phyloP scores from a whole-genome alignment of 805 yeast genomes.

The Candida dendrica region DNA sequence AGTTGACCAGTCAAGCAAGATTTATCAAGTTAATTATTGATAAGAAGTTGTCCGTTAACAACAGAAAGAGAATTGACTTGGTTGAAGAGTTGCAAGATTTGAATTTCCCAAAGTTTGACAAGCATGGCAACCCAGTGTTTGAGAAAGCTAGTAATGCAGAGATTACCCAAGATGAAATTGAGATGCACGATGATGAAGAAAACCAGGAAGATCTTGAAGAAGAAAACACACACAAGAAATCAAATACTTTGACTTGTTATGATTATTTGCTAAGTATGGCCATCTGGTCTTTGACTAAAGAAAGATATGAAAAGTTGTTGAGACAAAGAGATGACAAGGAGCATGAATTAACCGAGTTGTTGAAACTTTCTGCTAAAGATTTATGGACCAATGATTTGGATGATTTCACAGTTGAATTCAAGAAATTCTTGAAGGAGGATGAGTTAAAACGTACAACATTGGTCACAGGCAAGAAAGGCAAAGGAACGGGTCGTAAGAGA shows the following conservation, averaged over 20 bases:
- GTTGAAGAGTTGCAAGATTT: slow-evolving; percentile 53
- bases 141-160: slow-evolving; percentile 27
- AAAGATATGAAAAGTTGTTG: slow-evolving; percentile 75
- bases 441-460: slow-evolving; percentile 47
- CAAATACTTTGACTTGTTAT: slow-evolving; percentile 54
- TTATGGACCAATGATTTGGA: slow-evolving; percentile 84
- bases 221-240: slow-evolving; percentile 33
- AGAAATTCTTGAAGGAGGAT: slow-evolving; percentile 60
- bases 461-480: slow-evolving; percentile 37
- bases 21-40: slow-evolving; percentile 89
- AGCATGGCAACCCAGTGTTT: slow-evolving; percentile 56
- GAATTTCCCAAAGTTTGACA: slow-evolving; percentile 73
- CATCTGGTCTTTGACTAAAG: slow-evolving; percentile 87
- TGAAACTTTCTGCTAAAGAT: slow-evolving; percentile 72
- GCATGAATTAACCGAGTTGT: slow-evolving; percentile 56
- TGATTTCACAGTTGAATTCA: slow-evolving; percentile 60
- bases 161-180: slow-evolving; percentile 29
- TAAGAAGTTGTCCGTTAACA: slow-evolving; percentile 58
- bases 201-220: slow-evolving; percentile 26
- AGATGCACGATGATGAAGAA: slow-evolving; percentile 34
- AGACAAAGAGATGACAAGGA: slow-evolving; percentile 69
- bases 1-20: slow-evolving; percentile 75
- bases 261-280: slow-evolving; percentile 91
- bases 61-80: slow-evolving; percentile 61
- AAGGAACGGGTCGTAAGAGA: slow-evolving; percentile 29